Percentiles rank a stretch among this genome's conserved stretches.
phyloP scores from a whole-genome alignment of 345 rosid species.

The Conringia planisiliqua region DNA sequence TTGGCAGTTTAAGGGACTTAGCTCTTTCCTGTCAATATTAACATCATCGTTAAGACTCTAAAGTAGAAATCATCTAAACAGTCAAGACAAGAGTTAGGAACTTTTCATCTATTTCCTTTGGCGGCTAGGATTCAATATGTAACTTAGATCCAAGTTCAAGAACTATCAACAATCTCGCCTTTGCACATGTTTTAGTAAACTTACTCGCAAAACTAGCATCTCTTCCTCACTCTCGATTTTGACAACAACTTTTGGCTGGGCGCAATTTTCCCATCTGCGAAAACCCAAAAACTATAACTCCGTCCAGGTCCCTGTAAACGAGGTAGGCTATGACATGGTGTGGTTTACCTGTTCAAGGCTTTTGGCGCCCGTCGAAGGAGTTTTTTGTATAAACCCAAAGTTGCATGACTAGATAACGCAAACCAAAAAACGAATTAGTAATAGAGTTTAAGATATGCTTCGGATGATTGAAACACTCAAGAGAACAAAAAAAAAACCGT shows the following conservation, averaged over 20 bases:
- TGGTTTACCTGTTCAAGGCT: conserved; percentile 67
- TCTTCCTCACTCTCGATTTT: conserved; percentile 90
- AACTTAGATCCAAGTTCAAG: not conserved
- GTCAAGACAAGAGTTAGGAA: not conserved
- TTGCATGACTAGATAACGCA: conserved; percentile 72
- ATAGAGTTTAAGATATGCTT: not conserved
- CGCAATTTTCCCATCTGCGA: conserved; percentile 90
- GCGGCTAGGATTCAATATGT: not conserved
- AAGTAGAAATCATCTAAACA: not conserved
- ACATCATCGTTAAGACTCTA: conserved; percentile 2
- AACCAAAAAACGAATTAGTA: not conserved
- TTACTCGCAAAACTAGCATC: conserved; percentile 84
- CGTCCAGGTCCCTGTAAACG: not conserved
- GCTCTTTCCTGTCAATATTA: conserved; percentile 65
- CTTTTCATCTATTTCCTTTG: not conserved
- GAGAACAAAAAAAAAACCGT: not conserved
- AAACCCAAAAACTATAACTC: not conserved
- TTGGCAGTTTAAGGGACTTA: conserved; percentile 77
- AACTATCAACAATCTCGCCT: not conserved
- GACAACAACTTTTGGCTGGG: conserved; percentile 95
- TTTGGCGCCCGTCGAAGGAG: conserved; percentile 74
- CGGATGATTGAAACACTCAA: not conserved
- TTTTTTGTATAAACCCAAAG: conserved; percentile 90
- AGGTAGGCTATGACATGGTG: not conserved
- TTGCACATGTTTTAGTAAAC: too few relatives aligned